These are phyloP conservation scores for Pseudozyma hubeiensis DNA, from an alignment of 1,284 basidiomycete genomes.

Conservation along the genomic window DNA sequence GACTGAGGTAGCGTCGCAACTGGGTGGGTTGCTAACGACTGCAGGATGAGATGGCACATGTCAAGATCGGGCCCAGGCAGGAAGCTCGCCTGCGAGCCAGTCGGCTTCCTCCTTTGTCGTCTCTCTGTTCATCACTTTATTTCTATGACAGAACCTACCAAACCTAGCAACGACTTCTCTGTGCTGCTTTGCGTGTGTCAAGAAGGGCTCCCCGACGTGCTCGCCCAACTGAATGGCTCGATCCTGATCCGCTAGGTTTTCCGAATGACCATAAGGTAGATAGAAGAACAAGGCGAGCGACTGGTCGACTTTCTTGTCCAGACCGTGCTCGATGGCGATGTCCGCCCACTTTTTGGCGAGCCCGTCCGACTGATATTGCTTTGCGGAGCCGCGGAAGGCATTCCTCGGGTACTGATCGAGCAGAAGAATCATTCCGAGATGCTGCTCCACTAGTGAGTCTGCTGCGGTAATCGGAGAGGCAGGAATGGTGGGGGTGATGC, in stretches of 20 bases:
- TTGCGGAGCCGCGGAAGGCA: constrained; percentile 25
- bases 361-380: constrained; percentile 31
- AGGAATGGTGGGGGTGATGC: constrained; percentile 11
- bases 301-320: constrained; percentile 18
- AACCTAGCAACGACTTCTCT: constrained; percentile 29
- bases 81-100: constrained; percentile 17
- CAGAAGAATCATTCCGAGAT: constrained; percentile 43
- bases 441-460: constrained; percentile 12
- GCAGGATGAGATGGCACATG: no score
- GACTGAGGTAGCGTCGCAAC: no score
- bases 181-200: constrained; percentile 27
- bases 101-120: constrained; percentile 30
- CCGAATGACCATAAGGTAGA: constrained; percentile 38
- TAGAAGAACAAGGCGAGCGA: constrained; percentile 27
- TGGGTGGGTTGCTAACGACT: no score
- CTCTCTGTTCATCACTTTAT: constrained; percentile 22
- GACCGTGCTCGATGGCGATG: constrained; percentile 17
- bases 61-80: constrained; percentile 32
- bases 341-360: constrained; percentile 36
- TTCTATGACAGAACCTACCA: constrained; percentile 42
- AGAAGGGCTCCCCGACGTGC: constrained; percentile 23
- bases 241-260: constrained; percentile 33
- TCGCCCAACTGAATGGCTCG: constrained; percentile 25
- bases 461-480: background rate
- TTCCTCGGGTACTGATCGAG: constrained; percentile 44